Evolutionary conservation across 2,329 filamentous ascomycete species (phyloP), one percentile per base, ranked within the genome.

Genomic region (Aaosphaeria pasadenensis): DNA sequence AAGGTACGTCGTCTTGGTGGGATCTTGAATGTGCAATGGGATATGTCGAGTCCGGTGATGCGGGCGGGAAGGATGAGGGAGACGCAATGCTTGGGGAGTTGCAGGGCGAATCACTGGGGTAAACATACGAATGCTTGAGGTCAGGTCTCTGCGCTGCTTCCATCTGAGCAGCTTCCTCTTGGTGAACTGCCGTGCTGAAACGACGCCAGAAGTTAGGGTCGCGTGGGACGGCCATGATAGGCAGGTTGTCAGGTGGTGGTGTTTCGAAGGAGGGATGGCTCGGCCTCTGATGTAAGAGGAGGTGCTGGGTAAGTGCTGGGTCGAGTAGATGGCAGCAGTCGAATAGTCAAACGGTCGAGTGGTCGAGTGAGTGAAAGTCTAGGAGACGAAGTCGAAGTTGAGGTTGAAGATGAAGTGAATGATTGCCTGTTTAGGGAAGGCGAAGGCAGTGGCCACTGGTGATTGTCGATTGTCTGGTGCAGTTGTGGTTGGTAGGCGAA

Each of bases 201-300:
- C 81, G 77, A 47, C 76, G 75, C 81, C 81, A 84, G 69, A 84
- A 84, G 43, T 72, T 74, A 28, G 80, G 80, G 58, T 84, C 81
- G 52, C 75, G 76, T 9, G 33, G 33, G 49, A 79, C 73, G n/a
- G 74, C 72, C 77, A 79, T 62, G 43, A 45, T 11, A 30, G n/a
- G 33, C 32, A 35, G 9, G 42, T 24, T 42, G 30, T 17, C 6
- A 36, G 33, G 9, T 36, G 33, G 33, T 36, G 17, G 33, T 36
- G 33, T 36, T 11, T 9, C 33, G 9, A 36, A 36, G 33, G 33
- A 36, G 9, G 13, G 13, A 36, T 36, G 17, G 17, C 17, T 24
- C 17, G 17, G 17, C 30, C 24, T 44, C 42, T 39, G 43, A 39
- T 38, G n/a, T 38, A 6, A 5, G 36, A 29, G 40, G 32, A 24